phyloP scores from a whole-genome alignment of 2,329 filamentous ascomycete species.

The Aspergillus fructus region DNA sequence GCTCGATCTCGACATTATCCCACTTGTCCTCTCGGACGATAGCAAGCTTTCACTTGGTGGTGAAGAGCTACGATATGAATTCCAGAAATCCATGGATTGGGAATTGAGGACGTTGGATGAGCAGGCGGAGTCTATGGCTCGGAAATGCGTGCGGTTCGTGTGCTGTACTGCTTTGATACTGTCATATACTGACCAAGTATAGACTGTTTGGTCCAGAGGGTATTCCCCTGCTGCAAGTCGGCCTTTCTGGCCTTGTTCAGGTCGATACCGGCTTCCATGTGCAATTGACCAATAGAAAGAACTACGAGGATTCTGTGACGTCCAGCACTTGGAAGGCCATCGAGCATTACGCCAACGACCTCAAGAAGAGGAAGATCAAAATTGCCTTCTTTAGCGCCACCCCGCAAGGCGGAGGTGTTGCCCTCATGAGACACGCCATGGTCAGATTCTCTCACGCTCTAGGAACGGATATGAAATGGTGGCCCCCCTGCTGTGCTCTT shows the following conservation, averaged over 20 bases:
- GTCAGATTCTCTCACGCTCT: constrained; percentile 68
- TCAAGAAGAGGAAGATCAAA: constrained; percentile 64
- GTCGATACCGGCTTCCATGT: constrained; percentile 68
- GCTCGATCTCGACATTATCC: constrained; percentile 74
- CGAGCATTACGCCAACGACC: constrained; percentile 60
- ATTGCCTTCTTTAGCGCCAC: constrained; percentile 79
- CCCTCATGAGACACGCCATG: constrained; percentile 76
- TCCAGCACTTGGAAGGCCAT: constrained; percentile 65
- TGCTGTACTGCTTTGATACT: not conserved
- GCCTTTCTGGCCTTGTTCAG: constrained; percentile 66
- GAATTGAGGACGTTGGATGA: constrained; percentile 68
- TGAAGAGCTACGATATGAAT: constrained; percentile 20
- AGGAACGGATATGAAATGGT: constrained; percentile 73
- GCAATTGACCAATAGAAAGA: constrained; percentile 55
- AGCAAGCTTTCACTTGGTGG: constrained; percentile 13
- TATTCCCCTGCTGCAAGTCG: constrained; percentile 65
- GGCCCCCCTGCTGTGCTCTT: constrained; percentile 34
- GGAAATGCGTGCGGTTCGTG: constrained; percentile 70
- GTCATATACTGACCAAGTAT: constrained; percentile 11
- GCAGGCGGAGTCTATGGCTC: constrained; percentile 76
- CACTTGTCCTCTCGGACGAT: constrained; percentile 58
- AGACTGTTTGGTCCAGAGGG: constrained; percentile 72
- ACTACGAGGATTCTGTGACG: constrained; percentile 63
- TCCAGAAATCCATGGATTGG: constrained; percentile 41
- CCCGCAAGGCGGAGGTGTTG: constrained; percentile 79